Conservation (phyloP, 768 basidiomycete species). For the Mycena galopus region DNA sequence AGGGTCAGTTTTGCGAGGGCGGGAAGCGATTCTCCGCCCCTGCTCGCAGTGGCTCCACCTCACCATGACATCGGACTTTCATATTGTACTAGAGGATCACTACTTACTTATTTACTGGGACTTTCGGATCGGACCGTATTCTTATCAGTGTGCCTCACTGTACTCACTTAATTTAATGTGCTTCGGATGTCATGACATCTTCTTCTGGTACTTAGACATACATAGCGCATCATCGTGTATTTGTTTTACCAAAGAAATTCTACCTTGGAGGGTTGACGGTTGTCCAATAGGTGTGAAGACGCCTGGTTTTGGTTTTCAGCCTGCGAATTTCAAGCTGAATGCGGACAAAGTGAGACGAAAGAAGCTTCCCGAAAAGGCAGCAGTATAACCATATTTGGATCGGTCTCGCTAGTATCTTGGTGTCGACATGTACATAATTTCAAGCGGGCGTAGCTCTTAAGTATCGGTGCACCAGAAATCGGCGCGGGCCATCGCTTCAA, state of each 20-base stretch:
- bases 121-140: conserved; percentile 11
- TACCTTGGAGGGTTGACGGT: not conserved
- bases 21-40: conserved; percentile 30
- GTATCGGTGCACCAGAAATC: too few relatives aligned
- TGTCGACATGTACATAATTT: too few relatives aligned
- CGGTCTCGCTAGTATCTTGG: too few relatives aligned
- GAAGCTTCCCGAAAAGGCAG: too few relatives aligned
- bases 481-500: too few relatives aligned
- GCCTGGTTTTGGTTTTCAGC: too few relatives aligned
- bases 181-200: not conserved
- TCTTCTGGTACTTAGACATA: not conserved
- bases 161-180: not conserved
- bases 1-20: conserved; percentile 33
- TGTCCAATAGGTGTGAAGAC: not conserved
- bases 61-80: conserved; percentile 26
- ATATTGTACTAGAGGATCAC: conserved; percentile 3
- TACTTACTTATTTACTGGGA: not conserved
- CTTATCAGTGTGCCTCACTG: not conserved
- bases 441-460: too few relatives aligned
- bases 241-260: not conserved
- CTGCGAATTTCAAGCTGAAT: too few relatives aligned
- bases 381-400: too few relatives aligned
- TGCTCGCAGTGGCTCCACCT: conserved; percentile 31
- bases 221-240: not conserved
- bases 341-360: too few relatives aligned